phyloP scores from a whole-genome alignment of 2,329 filamentous ascomycete genomes.

The Fusarium verrucosum region DNA sequence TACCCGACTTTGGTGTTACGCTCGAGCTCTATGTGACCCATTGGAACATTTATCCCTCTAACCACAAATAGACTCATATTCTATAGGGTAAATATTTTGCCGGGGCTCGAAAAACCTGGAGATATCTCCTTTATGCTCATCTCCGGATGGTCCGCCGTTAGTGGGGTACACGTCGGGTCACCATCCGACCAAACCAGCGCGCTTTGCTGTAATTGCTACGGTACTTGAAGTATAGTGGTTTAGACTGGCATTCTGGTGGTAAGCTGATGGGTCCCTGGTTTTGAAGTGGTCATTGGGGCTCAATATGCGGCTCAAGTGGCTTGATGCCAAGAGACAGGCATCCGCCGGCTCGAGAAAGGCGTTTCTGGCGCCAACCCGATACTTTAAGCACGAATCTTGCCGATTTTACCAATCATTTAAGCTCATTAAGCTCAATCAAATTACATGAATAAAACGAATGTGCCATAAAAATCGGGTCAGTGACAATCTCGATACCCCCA shows the following conservation, averaged over 20 bases:
- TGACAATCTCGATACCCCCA: conserved; percentile 4
- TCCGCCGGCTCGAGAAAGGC: not conserved
- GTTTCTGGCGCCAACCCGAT: not conserved
- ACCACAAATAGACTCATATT: conserved; percentile 13
- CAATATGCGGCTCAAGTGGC: conserved; percentile 17
- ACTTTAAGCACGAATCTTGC: too few relatives aligned
- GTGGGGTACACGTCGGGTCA: not conserved
- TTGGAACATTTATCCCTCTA: conserved; percentile 19
- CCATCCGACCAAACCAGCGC: not conserved
- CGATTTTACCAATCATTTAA: conserved; percentile 5
- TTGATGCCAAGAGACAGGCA: not conserved
- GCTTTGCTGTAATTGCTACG: too few relatives aligned
- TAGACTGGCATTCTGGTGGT: not conserved
- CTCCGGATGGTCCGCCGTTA: conserved; percentile 10
- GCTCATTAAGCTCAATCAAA: not conserved
- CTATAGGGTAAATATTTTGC: conserved; percentile 16
- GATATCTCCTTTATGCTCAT: conserved; percentile 5
- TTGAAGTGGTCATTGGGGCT: conserved; percentile 5
- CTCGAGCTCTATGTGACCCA: conserved; percentile 6
- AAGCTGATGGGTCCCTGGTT: conserved; percentile 1
- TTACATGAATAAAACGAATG: not conserved
- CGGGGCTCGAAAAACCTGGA: not conserved
- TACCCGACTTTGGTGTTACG: conserved; percentile 11
- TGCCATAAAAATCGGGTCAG: not conserved
- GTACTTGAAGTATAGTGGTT: too few relatives aligned